Base-by-base conservation (phyloP, 495 filamentous ascomycete species). In the Penicillium coffeae region DNA sequence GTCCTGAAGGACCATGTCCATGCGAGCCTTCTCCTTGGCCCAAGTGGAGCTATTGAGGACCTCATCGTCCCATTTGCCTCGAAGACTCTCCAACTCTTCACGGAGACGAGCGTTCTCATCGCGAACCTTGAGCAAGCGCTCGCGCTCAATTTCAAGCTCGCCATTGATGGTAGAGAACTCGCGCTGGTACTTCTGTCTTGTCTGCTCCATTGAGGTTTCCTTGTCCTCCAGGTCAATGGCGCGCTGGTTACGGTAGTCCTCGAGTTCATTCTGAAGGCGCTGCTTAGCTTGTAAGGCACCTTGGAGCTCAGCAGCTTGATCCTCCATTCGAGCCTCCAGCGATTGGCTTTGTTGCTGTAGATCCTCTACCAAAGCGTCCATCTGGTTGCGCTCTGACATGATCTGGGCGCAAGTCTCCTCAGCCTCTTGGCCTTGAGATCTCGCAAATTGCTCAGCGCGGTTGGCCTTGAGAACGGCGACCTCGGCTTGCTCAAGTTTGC, bases 21-120 rank as follows among this genome's bases (percentile, higher is more conserved):
- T 76, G 6, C 93, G 83, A 3, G 88, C 76, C 71, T 98, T 98
- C 72, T 98, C 93, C 72, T 98, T 98, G 25, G 90, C 90, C 93
- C 93, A 98, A 1, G 93, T 93, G 0, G 90, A 94, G 66, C 87
- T 92, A 62, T 98, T 98, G 58, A 98, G 83, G 15, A 97, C 90
- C 68, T 98, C 93, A 58, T 98, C 88, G 61, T 98, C 94, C 94
- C 94, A 98, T 64, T 96, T 97, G 50, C 85, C 89, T 41, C 93
- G 85, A 16, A 97, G 83, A 53, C 95, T 89, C 54, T 98, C 93
- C 13, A 97, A 79, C 63, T 98, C 93, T 59, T 97, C 93, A 3
- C 94, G 83, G 38, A 98, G 77, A 21, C 88, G 80, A 9, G 84
- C 71, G 51, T 82, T 86, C 60, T 89, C 85, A 8, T 75, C 73